Percentiles rank a stretch among this genome's conserved stretches.
These are phyloP conservation scores for Rhodotorula sp. DNA, from an alignment of 1,284 basidiomycete genomes.

Conservation along the genomic window DNA sequence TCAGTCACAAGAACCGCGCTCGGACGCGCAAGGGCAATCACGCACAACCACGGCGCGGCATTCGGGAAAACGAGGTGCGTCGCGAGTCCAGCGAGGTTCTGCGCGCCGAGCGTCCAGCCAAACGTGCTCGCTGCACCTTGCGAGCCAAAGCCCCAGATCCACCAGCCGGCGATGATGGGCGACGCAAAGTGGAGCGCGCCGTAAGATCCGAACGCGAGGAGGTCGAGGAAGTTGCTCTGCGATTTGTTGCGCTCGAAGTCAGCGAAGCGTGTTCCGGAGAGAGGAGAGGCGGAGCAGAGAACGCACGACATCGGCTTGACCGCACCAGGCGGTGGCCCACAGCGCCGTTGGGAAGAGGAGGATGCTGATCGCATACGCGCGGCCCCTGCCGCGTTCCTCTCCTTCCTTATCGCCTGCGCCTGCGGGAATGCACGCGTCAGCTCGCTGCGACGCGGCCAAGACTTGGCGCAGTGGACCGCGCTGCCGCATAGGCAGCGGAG, in stretches of 20 bases:
- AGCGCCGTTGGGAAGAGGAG: constrained; percentile 31
- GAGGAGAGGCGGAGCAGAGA: background rate
- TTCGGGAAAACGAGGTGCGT: constrained; percentile 45
- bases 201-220: constrained; percentile 32
- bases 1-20: background rate
- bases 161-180: constrained; percentile 43
- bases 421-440: background rate
- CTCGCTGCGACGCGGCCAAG: background rate
- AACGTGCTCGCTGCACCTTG: constrained; percentile 43
- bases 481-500: background rate
- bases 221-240: constrained; percentile 26
- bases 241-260: background rate
- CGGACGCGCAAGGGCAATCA: background rate
- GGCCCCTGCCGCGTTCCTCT: constrained; percentile 13
- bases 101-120: constrained; percentile 42
- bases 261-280: background rate
- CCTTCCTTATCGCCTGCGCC: constrained; percentile 22
- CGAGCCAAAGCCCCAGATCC: constrained; percentile 44
- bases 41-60: constrained; percentile 43
- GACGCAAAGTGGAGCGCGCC: constrained; percentile 41
- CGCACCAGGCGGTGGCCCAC: background rate
- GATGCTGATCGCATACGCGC: constrained; percentile 27
- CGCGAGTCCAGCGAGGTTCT: constrained; percentile 41
- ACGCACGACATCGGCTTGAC: constrained; percentile 11
- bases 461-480: background rate